Conservation (phyloP, 2,329 filamentous ascomycete species). For the Claviceps fusiformis region DNA sequence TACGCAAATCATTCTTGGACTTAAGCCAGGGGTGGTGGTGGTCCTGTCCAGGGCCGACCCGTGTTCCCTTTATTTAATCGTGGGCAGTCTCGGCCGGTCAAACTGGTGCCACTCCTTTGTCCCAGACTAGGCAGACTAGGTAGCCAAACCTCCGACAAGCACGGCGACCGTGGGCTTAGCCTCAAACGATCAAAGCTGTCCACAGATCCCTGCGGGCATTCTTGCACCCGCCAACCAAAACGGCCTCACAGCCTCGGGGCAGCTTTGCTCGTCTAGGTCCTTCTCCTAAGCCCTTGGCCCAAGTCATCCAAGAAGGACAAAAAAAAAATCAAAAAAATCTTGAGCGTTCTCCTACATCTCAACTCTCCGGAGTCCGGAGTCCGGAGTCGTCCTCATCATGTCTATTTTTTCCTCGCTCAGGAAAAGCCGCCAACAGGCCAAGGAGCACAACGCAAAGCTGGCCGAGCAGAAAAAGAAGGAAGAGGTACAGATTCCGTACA, state of each 20-base stretch:
- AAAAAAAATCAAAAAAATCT: too few species aligned
- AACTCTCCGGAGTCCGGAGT: background rate
- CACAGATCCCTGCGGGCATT: background rate
- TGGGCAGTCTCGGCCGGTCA: background rate
- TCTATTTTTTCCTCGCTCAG: slow-evolving; percentile 43
- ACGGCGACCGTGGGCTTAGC: background rate
- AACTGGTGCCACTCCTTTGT: background rate
- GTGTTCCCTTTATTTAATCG: background rate
- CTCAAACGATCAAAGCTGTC: background rate
- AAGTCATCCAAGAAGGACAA: background rate
- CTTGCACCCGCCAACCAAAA: background rate
- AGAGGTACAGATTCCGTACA: slow-evolving; percentile 31
- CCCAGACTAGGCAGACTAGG: background rate
- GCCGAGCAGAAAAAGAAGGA: slow-evolving; percentile 33
- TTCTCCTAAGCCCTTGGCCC: background rate
- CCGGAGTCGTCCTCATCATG: slow-evolving; percentile 24
- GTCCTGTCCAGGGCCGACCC: slow-evolving; percentile 3
- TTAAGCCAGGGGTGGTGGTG: background rate
- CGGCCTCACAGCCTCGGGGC: background rate
- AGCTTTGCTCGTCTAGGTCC: background rate
- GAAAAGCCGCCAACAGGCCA: slow-evolving; percentile 38
- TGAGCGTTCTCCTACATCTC: background rate
- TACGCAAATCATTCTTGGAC: background rate
- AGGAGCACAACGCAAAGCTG: slow-evolving; percentile 36
- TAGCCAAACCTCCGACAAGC: too few species aligned